phyloP scores from a whole-genome alignment of 768 basidiomycete genomes.

The Polyporus arcularius region DNA sequence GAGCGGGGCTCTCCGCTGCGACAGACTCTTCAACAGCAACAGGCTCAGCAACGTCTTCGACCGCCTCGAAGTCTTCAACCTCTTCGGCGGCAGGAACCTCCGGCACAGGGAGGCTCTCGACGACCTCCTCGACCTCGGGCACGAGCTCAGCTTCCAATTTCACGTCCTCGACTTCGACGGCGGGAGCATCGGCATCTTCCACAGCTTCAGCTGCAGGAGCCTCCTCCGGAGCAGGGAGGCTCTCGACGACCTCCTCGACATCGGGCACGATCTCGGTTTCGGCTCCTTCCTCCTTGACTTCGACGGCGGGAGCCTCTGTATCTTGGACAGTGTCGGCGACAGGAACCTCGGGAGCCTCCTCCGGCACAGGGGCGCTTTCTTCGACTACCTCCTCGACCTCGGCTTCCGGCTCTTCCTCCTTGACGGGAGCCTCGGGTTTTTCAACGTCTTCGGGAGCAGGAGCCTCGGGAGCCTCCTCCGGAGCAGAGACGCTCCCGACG shows the following conservation, averaged over 20 bases:
- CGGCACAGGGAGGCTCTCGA: too few species aligned
- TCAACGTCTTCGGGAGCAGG: background rate
- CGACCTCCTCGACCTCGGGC: too few species aligned
- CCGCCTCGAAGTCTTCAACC: background rate
- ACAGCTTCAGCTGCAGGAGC: background rate
- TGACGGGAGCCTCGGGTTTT: too few species aligned
- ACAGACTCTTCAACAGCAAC: background rate
- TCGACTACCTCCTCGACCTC: too few species aligned
- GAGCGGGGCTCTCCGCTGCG: background rate
- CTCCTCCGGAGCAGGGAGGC: background rate
- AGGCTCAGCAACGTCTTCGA: background rate
- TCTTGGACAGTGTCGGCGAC: too few species aligned
- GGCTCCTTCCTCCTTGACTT: background rate
- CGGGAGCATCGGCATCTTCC: background rate
- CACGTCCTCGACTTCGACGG: too few species aligned
- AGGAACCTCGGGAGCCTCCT: too few species aligned
- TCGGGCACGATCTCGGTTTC: background rate
- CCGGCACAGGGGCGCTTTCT: too few species aligned
- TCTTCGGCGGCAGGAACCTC: too few species aligned
- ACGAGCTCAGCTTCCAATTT: too few species aligned
- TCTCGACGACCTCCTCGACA: background rate
- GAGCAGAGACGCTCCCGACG: too few species aligned
- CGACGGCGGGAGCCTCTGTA: too few species aligned
- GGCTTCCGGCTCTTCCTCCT: background rate
- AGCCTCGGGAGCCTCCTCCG: background rate